Conservation (phyloP, 495 filamentous ascomycete genomes). For the Podospora australis region DNA sequence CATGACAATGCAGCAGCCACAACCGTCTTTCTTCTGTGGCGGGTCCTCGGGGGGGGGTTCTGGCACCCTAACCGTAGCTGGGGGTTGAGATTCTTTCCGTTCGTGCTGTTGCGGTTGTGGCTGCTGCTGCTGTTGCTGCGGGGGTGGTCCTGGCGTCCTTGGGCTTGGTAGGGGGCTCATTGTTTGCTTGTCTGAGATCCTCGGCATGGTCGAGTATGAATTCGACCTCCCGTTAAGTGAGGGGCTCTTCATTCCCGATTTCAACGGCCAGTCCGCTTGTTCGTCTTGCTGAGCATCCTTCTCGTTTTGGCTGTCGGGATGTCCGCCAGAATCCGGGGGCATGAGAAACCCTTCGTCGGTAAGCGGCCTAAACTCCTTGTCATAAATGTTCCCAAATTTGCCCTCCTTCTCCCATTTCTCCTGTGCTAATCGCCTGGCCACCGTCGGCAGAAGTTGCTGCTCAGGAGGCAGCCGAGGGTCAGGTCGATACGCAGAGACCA, state of each 20-base stretch:
- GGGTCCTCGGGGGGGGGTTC: constrained; percentile 31
- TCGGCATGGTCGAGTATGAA: constrained; percentile 54
- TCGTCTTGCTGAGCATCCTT: constrained; percentile 28
- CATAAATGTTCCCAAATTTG: constrained; percentile 71
- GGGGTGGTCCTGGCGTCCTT: constrained; percentile 23
- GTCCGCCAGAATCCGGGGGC: constrained; percentile 33
- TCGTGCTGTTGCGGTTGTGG: too few species aligned
- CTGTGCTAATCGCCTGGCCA: constrained; percentile 85
- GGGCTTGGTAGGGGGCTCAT: constrained; percentile 35
- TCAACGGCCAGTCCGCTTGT: constrained; percentile 41
- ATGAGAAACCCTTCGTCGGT: constrained; percentile 49
- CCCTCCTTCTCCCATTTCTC: constrained; percentile 93
- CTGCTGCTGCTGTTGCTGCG: constrained; percentile 13
- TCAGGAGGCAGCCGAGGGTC: constrained; percentile 92
- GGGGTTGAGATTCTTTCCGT: too few species aligned
- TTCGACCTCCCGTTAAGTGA: constrained; percentile 37
- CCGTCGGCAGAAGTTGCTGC: constrained; percentile 89
- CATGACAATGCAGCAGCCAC: constrained; percentile 52
- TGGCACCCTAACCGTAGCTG: constrained; percentile 24
- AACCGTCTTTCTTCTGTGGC: constrained; percentile 36
- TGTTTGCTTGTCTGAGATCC: constrained; percentile 38
- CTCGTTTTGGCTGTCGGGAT: constrained; percentile 18
- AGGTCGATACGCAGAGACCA: constrained; percentile 89
- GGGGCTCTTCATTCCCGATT: constrained; percentile 39
- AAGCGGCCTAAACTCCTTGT: constrained; percentile 73